Percentiles rank a stretch among this genome's conserved stretches.
These are phyloP conservation scores for Phytophthora rubi DNA, from an alignment of 352 stramenopile species.

Conservation along the genomic window DNA sequence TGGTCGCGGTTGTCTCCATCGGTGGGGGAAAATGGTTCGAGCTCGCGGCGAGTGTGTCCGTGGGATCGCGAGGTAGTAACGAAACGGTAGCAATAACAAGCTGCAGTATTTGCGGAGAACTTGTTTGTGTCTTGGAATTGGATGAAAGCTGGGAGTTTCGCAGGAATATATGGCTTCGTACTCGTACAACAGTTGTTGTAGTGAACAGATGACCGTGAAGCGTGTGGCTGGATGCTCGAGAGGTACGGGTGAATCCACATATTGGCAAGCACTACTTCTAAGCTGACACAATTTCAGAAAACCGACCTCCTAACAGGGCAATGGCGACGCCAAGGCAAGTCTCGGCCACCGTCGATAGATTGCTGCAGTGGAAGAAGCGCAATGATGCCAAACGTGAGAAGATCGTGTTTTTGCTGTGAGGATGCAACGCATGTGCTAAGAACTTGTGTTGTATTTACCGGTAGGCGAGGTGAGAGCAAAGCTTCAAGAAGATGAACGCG, in stretches of 20 bases:
- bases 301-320: background rate
- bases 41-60: slow-evolving; percentile 45
- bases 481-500: slow-evolving; percentile 23
- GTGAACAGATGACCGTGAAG: slow-evolving; percentile 14
- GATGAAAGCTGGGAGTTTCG: slow-evolving; percentile 18
- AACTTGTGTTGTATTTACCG: background rate
- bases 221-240: background rate
- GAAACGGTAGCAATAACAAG: slow-evolving; percentile 37
- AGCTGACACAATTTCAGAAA: background rate
- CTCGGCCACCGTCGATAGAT: slow-evolving; percentile 8
- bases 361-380: slow-evolving; percentile 29
- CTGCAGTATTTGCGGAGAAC: slow-evolving; percentile 16
- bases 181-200: background rate
- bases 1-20: slow-evolving; percentile 55
- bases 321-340: slow-evolving; percentile 16
- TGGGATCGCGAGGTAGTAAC: slow-evolving; percentile 69
- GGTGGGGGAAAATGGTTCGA: slow-evolving; percentile 29
- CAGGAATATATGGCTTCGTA: background rate
- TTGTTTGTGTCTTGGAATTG: slow-evolving; percentile 1
- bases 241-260: slow-evolving; percentile 14
- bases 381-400: slow-evolving; percentile 29
- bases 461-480: slow-evolving; percentile 27
- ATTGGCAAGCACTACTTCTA: background rate
- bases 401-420: background rate
- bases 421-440: slow-evolving; percentile 7